These are phyloP conservation scores for Naganishia antarctica DNA, from an alignment of 768 basidiomycete species.

Conservation along the genomic window DNA sequence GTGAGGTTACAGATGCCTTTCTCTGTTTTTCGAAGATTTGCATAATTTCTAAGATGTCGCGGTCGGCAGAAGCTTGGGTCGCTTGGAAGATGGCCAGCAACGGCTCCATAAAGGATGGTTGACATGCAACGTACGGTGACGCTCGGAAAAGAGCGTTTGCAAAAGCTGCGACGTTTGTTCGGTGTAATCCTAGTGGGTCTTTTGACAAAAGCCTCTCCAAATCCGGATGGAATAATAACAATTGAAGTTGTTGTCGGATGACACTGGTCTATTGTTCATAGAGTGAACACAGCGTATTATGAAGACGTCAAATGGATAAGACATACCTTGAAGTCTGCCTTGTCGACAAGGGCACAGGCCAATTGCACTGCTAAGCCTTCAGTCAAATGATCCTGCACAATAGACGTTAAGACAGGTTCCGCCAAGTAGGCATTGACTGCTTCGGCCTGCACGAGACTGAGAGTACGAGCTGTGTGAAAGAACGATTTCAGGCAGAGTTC, in stretches of 20 bases:
- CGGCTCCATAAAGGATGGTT: conserved; percentile 74
- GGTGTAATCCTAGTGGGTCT: not conserved
- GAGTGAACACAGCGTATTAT: conserved; percentile 2
- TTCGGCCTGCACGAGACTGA: not conserved
- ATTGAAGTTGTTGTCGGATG: conserved; percentile 60
- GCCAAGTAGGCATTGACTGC: conserved; percentile 59
- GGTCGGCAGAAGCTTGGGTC: conserved; percentile 63
- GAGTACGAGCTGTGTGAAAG: not conserved
- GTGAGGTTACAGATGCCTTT: conserved; percentile 40
- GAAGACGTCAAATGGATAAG: not conserved
- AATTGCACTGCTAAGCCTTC: conserved; percentile 51
- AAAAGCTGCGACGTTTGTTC: conserved; percentile 9
- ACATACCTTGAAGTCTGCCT: conserved; percentile 62
- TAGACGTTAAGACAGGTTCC: conserved; percentile 65
- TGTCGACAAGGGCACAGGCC: conserved; percentile 51
- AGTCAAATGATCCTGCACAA: conserved; percentile 60
- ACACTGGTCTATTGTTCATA: not conserved
- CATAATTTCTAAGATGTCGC: conserved; percentile 55
- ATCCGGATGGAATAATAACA: conserved; percentile 53
- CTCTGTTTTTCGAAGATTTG: conserved; percentile 15
- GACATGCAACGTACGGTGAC: conserved; percentile 77
- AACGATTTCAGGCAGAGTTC: not conserved
- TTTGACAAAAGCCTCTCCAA: conserved; percentile 16
- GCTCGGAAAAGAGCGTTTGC: conserved; percentile 62
- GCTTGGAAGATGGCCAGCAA: conserved; percentile 70